Conservation (phyloP, 805 yeast genomes). For the Citeromyces matritensis region DNA sequence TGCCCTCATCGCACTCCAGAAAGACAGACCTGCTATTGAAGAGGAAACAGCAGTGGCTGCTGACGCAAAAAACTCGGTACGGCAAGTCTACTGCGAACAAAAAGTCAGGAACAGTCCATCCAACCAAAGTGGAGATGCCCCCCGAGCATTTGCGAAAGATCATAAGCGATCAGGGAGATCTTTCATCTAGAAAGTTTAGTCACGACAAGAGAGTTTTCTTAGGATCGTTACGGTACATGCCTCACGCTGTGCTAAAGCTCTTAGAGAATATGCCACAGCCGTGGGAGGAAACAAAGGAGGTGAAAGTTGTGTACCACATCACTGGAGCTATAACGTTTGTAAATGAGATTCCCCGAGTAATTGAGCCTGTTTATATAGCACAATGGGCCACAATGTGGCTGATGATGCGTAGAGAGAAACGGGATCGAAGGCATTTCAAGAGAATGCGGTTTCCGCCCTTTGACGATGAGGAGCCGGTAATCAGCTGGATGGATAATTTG, state of each 20-base stretch:
- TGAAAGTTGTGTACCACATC: slow-evolving; percentile 74
- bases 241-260: slow-evolving; percentile 83
- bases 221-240: slow-evolving; percentile 89
- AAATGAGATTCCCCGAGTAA: slow-evolving; percentile 81
- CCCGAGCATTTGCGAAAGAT: slow-evolving; percentile 86
- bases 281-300: slow-evolving; percentile 84
- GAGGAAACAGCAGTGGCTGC: slow-evolving; percentile 44
- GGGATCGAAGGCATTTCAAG: slow-evolving; percentile 79
- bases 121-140: slow-evolving; percentile 72
- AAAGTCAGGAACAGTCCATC: slow-evolving; percentile 28
- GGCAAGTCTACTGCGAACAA: slow-evolving; percentile 15
- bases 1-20: slow-evolving; percentile 1
- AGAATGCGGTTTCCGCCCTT: slow-evolving; percentile 91
- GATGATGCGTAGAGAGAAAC: slow-evolving; percentile 86
- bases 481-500: slow-evolving; percentile 69
- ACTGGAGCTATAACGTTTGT: slow-evolving; percentile 95
- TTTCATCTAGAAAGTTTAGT: slow-evolving; percentile 64
- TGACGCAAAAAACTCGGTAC: slow-evolving; percentile 44
- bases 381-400: slow-evolving; percentile 95
- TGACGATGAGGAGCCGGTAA: slow-evolving; percentile 94
- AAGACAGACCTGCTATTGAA: slow-evolving; percentile 15
- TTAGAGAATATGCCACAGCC: slow-evolving; percentile 97
- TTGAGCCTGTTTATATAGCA: slow-evolving; percentile 81
- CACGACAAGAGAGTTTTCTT: slow-evolving; percentile 77
- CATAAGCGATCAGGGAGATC: slow-evolving; percentile 71